Percentiles rank a stretch among this genome's conserved stretches.
Conservation (phyloP, 139 green algal species). For the Auxenochlorella protothecoides region DNA sequence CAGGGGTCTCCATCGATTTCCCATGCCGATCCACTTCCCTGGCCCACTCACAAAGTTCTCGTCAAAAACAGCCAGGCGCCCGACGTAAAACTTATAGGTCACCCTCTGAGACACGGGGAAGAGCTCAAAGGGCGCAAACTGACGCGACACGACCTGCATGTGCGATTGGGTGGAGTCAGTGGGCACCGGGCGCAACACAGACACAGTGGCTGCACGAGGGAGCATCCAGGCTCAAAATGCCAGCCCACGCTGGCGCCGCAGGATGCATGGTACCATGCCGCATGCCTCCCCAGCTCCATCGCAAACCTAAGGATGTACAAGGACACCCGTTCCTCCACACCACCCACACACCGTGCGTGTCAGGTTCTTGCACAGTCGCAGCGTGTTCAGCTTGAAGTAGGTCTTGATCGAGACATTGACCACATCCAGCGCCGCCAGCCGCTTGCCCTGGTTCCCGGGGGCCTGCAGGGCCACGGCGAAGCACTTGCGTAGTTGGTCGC, state of each 20-base stretch:
- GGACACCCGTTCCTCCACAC: too few relatives aligned
- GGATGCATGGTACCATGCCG: too few relatives aligned
- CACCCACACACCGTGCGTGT: slow-evolving; percentile 33
- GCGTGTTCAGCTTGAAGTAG: slow-evolving; percentile 70
- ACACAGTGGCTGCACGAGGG: not conserved
- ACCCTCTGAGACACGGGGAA: slow-evolving; percentile 50
- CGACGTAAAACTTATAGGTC: slow-evolving; percentile 63
- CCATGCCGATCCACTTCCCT: not conserved
- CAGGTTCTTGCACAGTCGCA: slow-evolving; percentile 60
- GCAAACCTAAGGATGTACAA: too few relatives aligned
- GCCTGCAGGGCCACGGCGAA: slow-evolving; percentile 40
- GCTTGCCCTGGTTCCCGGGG: slow-evolving; percentile 49
- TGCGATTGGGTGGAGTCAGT: too few relatives aligned
- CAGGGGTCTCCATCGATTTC: slow-evolving; percentile 2
- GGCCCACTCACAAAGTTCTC: slow-evolving; percentile 42
- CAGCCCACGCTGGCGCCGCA: too few relatives aligned
- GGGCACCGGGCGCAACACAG: not conserved
- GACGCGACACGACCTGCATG: slow-evolving; percentile 26
- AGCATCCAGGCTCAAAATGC: too few relatives aligned
- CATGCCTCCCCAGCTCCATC: too few relatives aligned
- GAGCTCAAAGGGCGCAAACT: slow-evolving; percentile 39
- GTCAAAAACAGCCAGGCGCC: slow-evolving; percentile 66
- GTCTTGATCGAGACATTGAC: slow-evolving; percentile 66
- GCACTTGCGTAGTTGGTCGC: slow-evolving; percentile 48
- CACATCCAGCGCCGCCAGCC: slow-evolving; percentile 48